phyloP scores from a whole-genome alignment of 192 early-diverging fungal genomes.

The Thamnidium elegans region DNA sequence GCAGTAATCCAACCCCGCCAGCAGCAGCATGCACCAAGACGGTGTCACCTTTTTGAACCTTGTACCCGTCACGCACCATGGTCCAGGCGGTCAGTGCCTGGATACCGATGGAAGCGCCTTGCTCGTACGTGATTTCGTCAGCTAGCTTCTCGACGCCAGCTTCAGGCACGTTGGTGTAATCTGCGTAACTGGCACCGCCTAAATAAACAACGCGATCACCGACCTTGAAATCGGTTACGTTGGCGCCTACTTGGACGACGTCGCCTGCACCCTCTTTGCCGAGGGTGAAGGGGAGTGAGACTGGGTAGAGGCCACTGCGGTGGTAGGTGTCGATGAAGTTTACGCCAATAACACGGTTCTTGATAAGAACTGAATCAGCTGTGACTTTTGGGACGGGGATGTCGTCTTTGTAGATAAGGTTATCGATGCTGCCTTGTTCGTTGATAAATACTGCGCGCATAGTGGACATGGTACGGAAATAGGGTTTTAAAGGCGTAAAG shows the following conservation, averaged over 20 bases:
- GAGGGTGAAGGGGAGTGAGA: slow-evolving; percentile 61
- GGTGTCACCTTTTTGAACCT: slow-evolving; percentile 55
- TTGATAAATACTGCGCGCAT: slow-evolving; percentile 51
- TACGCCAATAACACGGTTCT: slow-evolving; percentile 58
- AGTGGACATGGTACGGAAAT: slow-evolving; percentile 28
- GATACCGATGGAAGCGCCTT: slow-evolving; percentile 64
- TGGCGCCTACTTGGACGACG: slow-evolving; percentile 72
- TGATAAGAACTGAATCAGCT: slow-evolving; percentile 62
- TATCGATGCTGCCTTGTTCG: slow-evolving; percentile 59
- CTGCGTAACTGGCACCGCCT: slow-evolving; percentile 64
- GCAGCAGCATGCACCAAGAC: slow-evolving; percentile 90
- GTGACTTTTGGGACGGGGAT: slow-evolving; percentile 55
- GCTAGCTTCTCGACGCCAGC: slow-evolving; percentile 49
- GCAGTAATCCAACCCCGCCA: slow-evolving; percentile 83
- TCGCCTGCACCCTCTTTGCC: slow-evolving; percentile 85
- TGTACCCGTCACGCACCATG: slow-evolving; percentile 67
- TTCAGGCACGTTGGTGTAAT: slow-evolving; percentile 61
- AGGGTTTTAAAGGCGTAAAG: background rate
- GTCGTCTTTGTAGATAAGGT: too few species aligned
- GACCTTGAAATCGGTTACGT: slow-evolving; percentile 59
- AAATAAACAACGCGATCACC: slow-evolving; percentile 87
- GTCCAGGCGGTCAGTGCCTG: slow-evolving; percentile 85
- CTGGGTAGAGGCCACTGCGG: slow-evolving; percentile 75
- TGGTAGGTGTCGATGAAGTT: slow-evolving; percentile 95
- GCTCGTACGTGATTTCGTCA: slow-evolving; percentile 48